Conservation (phyloP, 2,329 filamentous ascomycete species). For the Fusarium begoniae region DNA sequence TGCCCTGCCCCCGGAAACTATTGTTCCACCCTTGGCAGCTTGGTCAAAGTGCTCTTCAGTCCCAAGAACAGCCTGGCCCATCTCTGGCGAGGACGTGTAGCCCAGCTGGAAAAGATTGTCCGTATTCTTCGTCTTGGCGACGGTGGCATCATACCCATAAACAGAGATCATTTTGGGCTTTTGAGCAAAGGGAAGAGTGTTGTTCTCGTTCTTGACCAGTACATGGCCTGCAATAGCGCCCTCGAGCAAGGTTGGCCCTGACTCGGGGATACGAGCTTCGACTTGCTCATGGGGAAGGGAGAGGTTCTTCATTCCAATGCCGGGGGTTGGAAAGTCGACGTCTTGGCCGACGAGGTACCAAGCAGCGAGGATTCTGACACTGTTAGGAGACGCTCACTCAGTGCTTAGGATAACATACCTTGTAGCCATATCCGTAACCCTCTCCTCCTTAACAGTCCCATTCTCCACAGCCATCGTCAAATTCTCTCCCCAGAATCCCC, state of each 20-base stretch:
- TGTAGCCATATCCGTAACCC: slow-evolving; percentile 82
- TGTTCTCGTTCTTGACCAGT: slow-evolving; percentile 77
- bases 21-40: slow-evolving; percentile 60
- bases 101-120: slow-evolving; percentile 56
- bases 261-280: slow-evolving; percentile 59
- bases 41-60: slow-evolving; percentile 57
- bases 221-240: slow-evolving; percentile 70
- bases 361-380: slow-evolving; percentile 13
- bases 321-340: slow-evolving; percentile 56
- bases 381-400: background rate
- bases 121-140: slow-evolving; percentile 58
- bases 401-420: slow-evolving; percentile 55
- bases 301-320: slow-evolving; percentile 70
- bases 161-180: slow-evolving; percentile 65
- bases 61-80: slow-evolving; percentile 56
- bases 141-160: slow-evolving; percentile 71
- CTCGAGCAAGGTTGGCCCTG: slow-evolving; percentile 56
- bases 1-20: slow-evolving; percentile 61
- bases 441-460: slow-evolving; percentile 74
- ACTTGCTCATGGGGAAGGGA: slow-evolving; percentile 54
- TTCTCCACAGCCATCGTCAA: slow-evolving; percentile 80
- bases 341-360: slow-evolving; percentile 53
- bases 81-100: slow-evolving; percentile 58
- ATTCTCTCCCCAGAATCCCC: slow-evolving; percentile 69
- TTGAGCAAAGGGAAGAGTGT: slow-evolving; percentile 68